Evolutionary conservation across 257 asterid genomes (phyloP).

Genomic region (Cruciata laevipes): DNA sequence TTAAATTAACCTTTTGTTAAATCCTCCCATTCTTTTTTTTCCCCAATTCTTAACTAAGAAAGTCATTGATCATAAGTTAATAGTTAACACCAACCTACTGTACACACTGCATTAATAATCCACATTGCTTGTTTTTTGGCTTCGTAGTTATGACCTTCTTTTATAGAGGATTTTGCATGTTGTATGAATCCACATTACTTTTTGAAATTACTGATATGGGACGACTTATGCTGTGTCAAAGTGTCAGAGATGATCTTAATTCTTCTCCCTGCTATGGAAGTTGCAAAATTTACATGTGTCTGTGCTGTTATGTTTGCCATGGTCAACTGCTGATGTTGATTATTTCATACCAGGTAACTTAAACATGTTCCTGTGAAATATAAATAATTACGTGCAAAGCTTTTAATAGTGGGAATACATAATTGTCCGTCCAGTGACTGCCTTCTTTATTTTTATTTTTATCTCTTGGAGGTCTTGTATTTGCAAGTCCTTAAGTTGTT

Average conservation of each 20-base stretch:
- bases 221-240: background rate
- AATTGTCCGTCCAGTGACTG: background rate
- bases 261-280: background rate
- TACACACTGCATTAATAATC: too few species aligned
- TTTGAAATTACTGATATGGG: background rate
- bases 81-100: background rate
- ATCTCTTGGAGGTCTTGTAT: background rate
- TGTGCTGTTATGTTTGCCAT: background rate
- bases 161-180: background rate
- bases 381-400: background rate
- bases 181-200: background rate
- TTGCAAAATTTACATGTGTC: background rate
- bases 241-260: background rate
- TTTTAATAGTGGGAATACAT: background rate
- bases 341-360: background rate
- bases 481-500: background rate
- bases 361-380: background rate
- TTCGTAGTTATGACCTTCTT: background rate
- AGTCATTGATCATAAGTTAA: background rate
- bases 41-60: background rate
- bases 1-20: background rate
- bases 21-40: background rate
- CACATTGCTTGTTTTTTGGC: background rate
- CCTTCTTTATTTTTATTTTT: background rate
- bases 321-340: too few species aligned